These are phyloP conservation scores for Daldinia caldariorum DNA, from an alignment of 495 filamentous ascomycete species.

Conservation along the genomic window DNA sequence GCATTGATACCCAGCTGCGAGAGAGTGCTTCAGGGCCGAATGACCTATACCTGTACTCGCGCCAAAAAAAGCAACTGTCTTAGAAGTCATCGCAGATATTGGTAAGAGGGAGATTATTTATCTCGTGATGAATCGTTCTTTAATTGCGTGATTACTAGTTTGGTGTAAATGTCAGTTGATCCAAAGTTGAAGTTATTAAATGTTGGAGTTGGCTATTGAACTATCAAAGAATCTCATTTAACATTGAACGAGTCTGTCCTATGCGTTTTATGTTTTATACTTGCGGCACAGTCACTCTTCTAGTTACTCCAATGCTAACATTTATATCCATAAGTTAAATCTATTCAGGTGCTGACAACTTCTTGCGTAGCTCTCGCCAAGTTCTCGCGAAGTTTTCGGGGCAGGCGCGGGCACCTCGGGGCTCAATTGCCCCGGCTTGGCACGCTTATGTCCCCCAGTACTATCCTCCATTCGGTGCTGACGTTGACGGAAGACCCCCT, in stretches of 20 bases:
- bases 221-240: background rate
- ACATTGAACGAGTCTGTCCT: background rate
- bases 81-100: constrained; percentile 24
- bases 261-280: background rate
- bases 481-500: constrained; percentile 8
- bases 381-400: constrained; percentile 28
- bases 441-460: background rate
- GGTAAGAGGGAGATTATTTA: background rate
- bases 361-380: constrained; percentile 21
- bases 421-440: constrained; percentile 20
- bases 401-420: constrained; percentile 18
- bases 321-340: background rate
- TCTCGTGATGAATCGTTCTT: background rate
- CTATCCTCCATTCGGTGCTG: constrained; percentile 16
- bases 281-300: background rate
- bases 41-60: constrained; percentile 63
- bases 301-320: background rate
- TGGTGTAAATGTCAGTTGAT: background rate
- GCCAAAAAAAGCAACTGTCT: constrained; percentile 65
- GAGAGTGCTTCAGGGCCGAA: constrained; percentile 58
- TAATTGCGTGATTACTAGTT: no score
- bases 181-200: background rate
- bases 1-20: constrained; percentile 62
- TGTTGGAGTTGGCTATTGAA: background rate
- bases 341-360: background rate